Conservation (phyloP, 2,329 filamentous ascomycete species). For the Westerdykella sp. region DNA sequence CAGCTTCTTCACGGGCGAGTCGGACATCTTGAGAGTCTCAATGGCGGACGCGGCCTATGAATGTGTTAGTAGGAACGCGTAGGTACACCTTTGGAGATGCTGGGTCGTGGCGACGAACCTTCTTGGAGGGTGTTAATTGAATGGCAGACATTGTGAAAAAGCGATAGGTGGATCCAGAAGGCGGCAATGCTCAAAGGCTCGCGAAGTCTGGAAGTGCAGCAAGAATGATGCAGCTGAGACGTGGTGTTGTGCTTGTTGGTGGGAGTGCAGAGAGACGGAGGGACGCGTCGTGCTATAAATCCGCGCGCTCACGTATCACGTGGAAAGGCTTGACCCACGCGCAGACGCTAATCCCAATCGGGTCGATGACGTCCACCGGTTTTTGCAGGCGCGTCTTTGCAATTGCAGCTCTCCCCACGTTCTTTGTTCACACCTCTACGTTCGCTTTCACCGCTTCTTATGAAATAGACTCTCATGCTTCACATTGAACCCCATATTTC, state of each 20-base stretch:
- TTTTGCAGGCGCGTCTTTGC: not conserved
- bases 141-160: constrained; percentile 63
- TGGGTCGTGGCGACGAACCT: constrained; percentile 47
- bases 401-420: not conserved
- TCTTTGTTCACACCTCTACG: not conserved
- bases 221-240: constrained; percentile 13
- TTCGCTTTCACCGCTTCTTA: not conserved
- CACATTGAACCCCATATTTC: constrained; percentile 16
- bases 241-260: constrained; percentile 22
- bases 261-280: constrained; percentile 11
- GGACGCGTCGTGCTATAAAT: constrained; percentile 18
- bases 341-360: too few species aligned
- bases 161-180: constrained; percentile 7
- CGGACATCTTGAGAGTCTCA: constrained; percentile 78
- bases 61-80: constrained; percentile 35
- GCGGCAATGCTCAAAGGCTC: constrained; percentile 7
- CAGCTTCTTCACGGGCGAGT: constrained; percentile 86
- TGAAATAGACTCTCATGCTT: constrained; percentile 2
- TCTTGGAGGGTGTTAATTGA: constrained; percentile 63
- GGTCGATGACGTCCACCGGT: too few species aligned
- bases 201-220: constrained; percentile 8
- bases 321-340: not conserved
- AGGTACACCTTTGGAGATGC: constrained; percentile 22
- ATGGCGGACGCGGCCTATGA: constrained; percentile 76
- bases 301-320: constrained; percentile 2